Conservation (phyloP, 2,329 filamentous ascomycete genomes). For the Delphinella strobiligena region DNA sequence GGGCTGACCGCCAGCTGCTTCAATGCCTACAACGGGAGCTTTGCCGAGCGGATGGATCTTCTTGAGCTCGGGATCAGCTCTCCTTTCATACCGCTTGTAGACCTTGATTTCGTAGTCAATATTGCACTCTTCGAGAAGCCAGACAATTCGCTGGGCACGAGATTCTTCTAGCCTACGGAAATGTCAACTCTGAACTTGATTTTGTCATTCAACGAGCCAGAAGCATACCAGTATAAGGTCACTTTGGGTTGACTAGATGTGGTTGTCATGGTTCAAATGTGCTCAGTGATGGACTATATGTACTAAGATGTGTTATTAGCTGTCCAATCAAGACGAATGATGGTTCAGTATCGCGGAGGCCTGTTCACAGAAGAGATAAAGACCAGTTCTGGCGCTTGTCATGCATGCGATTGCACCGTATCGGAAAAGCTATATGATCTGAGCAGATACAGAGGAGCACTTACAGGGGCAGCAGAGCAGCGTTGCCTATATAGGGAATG, state of each 20-base stretch:
- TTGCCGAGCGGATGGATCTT: conserved; percentile 78
- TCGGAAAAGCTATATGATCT: too few relatives aligned
- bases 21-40: conserved; percentile 64
- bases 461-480: too few relatives aligned
- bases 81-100: conserved; percentile 57
- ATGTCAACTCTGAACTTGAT: not conserved
- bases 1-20: conserved; percentile 35
- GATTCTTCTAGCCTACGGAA: conserved; percentile 66
- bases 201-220: not conserved
- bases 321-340: too few relatives aligned
- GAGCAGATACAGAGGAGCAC: too few relatives aligned
- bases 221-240: conserved; percentile 50
- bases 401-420: too few relatives aligned
- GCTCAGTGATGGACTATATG: not conserved
- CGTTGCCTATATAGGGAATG: too few relatives aligned
- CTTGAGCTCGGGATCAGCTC: conserved; percentile 67
- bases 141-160: conserved; percentile 70
- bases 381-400: too few relatives aligned
- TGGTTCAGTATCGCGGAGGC: too few relatives aligned
- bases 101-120: conserved; percentile 68
- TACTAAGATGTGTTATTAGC: too few relatives aligned
- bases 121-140: conserved; percentile 74
- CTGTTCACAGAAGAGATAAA: too few relatives aligned
- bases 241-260: conserved; percentile 33
- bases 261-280: conserved; percentile 6